Evolutionary conservation across 2,329 filamentous ascomycete species (phyloP).

Genomic region (Talaromyces rugulosus): DNA sequence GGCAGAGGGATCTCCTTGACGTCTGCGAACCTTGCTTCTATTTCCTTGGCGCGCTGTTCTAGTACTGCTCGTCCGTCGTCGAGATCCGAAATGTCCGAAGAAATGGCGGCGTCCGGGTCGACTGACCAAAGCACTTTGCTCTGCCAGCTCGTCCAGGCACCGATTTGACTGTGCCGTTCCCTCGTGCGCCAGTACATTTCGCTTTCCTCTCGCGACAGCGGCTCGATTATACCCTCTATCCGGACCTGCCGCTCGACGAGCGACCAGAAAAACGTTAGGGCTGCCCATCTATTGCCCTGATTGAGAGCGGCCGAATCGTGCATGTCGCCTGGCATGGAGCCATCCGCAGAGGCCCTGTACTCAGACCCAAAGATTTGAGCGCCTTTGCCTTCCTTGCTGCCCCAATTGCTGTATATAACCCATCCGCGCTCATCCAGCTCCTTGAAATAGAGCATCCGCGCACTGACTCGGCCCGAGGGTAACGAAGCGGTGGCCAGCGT

Average conservation of each 20-base stretch:
- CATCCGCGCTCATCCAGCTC: constrained; percentile 81
- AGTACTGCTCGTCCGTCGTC: constrained; percentile 70
- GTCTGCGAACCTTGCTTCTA: constrained; percentile 70
- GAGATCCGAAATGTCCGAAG: constrained; percentile 30
- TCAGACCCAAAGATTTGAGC: constrained; percentile 34
- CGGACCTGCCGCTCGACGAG: constrained; percentile 82
- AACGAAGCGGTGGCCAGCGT: constrained; percentile 79
- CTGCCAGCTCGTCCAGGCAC: constrained; percentile 91
- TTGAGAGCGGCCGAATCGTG: constrained; percentile 16
- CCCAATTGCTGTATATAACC: constrained; percentile 92
- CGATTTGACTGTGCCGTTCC: constrained; percentile 76
- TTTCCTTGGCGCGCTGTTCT: constrained; percentile 71
- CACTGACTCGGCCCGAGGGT: constrained; percentile 77
- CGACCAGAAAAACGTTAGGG: constrained; percentile 88
- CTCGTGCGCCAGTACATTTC: constrained; percentile 61
- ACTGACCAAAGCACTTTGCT: constrained; percentile 63
- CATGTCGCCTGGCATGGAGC: constrained; percentile 7
- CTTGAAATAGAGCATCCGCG: constrained; percentile 90
- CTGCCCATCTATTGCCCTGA: constrained; percentile 66
- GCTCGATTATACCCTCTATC: constrained; percentile 72
- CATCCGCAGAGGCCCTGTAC: constrained; percentile 7
- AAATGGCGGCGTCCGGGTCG: constrained; percentile 23
- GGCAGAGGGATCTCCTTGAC: constrained; percentile 81
- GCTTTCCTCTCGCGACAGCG: constrained; percentile 67
- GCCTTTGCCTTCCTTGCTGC: constrained; percentile 55